These are phyloP conservation scores for Dictyophora rubrovolvata DNA, from an alignment of 768 basidiomycete species.

Conservation along the genomic window DNA sequence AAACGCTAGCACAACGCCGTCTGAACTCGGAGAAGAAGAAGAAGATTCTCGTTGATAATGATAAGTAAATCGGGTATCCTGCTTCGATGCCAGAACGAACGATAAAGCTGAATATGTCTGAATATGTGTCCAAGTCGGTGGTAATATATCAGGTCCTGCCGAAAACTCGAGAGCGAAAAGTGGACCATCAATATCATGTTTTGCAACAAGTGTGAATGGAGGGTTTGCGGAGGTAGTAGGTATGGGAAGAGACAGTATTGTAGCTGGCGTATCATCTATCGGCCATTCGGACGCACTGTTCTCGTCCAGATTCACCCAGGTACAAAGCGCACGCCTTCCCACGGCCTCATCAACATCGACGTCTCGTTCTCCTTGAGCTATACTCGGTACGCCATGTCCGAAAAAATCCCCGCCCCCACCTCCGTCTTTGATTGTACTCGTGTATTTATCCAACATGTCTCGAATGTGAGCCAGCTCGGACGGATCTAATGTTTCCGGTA, in stretches of 20 bases:
- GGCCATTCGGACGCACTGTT: slow-evolving; percentile 23
- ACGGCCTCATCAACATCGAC: slow-evolving; percentile 75
- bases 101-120: slow-evolving; percentile 84
- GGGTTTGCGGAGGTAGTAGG: slow-evolving; percentile 36
- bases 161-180: slow-evolving; percentile 39
- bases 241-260: slow-evolving; percentile 60
- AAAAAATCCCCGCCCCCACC: slow-evolving; percentile 52
- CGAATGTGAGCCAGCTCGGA: slow-evolving; percentile 71
- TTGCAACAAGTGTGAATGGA: slow-evolving; percentile 44
- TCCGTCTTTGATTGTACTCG: slow-evolving; percentile 46
- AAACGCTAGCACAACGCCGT: slow-evolving; percentile 59
- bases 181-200: slow-evolving; percentile 65
- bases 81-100: slow-evolving; percentile 90
- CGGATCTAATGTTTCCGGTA: slow-evolving; percentile 82
- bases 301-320: slow-evolving; percentile 55
- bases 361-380: slow-evolving; percentile 84
- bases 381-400: slow-evolving; percentile 62
- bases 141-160: slow-evolving; percentile 17
- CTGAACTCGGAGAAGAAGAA: slow-evolving; percentile 29
- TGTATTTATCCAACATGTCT: slow-evolving; percentile 82
- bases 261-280: slow-evolving; percentile 23
- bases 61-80: slow-evolving; percentile 78
- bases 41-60: slow-evolving; percentile 29
- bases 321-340: slow-evolving; percentile 53
- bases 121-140: slow-evolving; percentile 51